phyloP scores from a whole-genome alignment of 1,284 basidiomycete genomes.

The Psilocybe mexicana region DNA sequence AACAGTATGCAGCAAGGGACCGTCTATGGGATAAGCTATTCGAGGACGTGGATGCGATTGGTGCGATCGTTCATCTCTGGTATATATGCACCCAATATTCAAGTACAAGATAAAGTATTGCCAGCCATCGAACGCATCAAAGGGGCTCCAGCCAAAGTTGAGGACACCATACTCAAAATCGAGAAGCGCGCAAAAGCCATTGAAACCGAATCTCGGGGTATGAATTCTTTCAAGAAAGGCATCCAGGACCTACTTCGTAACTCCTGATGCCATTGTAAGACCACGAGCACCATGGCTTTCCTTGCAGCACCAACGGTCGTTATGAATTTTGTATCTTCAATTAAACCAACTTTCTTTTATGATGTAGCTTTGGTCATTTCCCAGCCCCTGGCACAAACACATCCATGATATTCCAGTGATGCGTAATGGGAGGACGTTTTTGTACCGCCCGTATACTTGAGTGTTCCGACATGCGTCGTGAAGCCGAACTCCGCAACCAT shows the following conservation, averaged over 20 bases:
- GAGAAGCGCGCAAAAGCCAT: slow-evolving; percentile 47
- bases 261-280: too few relatives aligned
- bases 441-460: too few relatives aligned
- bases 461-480: too few relatives aligned
- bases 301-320: too few relatives aligned
- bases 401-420: too few relatives aligned
- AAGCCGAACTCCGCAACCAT: too few relatives aligned
- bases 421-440: too few relatives aligned
- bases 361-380: too few relatives aligned
- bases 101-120: slow-evolving; percentile 29
- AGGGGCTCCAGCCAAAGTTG: slow-evolving; percentile 42
- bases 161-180: slow-evolving; percentile 41
- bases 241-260: slow-evolving; percentile 29
- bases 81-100: slow-evolving; percentile 4
- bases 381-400: too few relatives aligned
- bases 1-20: slow-evolving; percentile 46
- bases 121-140: slow-evolving; percentile 37
- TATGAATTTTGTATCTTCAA: too few relatives aligned
- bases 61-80: slow-evolving; percentile 29
- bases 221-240: slow-evolving; percentile 36
- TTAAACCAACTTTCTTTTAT: too few relatives aligned
- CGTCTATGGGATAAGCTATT: slow-evolving; percentile 48
- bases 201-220: slow-evolving; percentile 38
- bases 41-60: slow-evolving; percentile 41
- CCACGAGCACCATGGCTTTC: too few relatives aligned